Conservation (phyloP, 139 green algal species). For the Parachlorella kessleri region DNA sequence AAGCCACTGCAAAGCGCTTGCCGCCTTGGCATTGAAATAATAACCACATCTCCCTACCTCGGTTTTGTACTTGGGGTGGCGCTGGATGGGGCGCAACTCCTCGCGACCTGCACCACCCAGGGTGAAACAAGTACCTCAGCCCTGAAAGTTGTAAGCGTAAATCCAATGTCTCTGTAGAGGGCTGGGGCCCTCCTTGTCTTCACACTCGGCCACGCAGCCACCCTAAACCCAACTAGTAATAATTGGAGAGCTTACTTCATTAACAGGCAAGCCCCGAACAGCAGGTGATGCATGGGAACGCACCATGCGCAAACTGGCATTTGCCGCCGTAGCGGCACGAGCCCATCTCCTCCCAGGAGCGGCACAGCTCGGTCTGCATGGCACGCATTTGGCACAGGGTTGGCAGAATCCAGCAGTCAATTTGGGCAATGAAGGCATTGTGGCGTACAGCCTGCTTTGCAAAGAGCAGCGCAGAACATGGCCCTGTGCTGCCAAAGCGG, state of each 20-base stretch:
- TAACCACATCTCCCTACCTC: slow-evolving; percentile 49
- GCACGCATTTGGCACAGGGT: background rate
- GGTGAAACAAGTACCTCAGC: too few species aligned
- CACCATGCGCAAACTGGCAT: slow-evolving; percentile 94
- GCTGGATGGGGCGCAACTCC: slow-evolving; percentile 77
- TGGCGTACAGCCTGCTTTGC: too few species aligned
- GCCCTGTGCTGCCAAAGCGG: background rate
- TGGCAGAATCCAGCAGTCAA: background rate
- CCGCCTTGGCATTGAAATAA: background rate
- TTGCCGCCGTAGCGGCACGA: slow-evolving; percentile 85
- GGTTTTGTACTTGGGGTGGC: slow-evolving; percentile 94
- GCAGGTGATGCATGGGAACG: too few species aligned
- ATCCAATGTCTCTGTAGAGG: too few species aligned
- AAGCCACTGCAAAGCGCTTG: too few species aligned
- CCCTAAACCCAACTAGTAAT: too few species aligned
- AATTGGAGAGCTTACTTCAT: too few species aligned
- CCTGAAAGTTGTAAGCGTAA: too few species aligned
- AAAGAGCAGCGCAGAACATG: background rate
- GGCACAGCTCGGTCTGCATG: slow-evolving; percentile 91
- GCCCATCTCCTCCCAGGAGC: slow-evolving; percentile 79
- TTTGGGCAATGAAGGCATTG: background rate
- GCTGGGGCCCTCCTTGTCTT: too few species aligned
- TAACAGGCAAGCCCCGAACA: too few species aligned
- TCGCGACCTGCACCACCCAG: too few species aligned
- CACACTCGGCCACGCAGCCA: too few species aligned